Evolutionary conservation across 2,329 filamentous ascomycete species (phyloP).

Genomic region (Sporothrix mexicana): DNA sequence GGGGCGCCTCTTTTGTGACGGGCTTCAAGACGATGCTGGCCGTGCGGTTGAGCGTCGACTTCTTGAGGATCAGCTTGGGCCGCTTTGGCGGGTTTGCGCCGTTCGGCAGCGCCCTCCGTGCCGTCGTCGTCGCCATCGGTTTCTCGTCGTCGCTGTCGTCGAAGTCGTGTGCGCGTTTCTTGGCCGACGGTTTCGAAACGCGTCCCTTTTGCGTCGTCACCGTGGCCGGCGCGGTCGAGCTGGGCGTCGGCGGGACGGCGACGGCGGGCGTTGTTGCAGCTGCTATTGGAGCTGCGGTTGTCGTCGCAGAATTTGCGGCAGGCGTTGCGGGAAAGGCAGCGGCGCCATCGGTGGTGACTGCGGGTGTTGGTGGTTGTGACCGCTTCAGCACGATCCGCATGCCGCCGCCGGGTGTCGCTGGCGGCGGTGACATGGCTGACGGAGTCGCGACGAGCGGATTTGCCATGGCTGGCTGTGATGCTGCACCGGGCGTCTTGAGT

Average conservation of each 20-base stretch:
- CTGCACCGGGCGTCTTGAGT: slow-evolving; percentile 32
- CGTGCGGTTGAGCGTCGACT: slow-evolving; percentile 35
- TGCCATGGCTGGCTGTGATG: slow-evolving; percentile 28
- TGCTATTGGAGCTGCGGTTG: not conserved
- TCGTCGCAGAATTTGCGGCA: not conserved
- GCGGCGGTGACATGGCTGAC: slow-evolving; percentile 37
- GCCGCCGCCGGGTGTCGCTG: slow-evolving; percentile 37
- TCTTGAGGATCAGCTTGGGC: slow-evolving; percentile 57
- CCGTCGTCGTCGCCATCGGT: not conserved
- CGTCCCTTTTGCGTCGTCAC: slow-evolving; percentile 65
- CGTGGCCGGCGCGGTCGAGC: slow-evolving; percentile 34
- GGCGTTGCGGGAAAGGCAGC: not conserved
- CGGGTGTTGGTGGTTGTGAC: slow-evolving; percentile 43
- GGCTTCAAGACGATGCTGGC: slow-evolving; percentile 49
- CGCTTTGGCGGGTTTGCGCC: slow-evolving; percentile 51
- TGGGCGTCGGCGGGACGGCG: slow-evolving; percentile 20
- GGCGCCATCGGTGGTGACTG: slow-evolving; percentile 41
- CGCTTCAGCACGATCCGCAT: slow-evolving; percentile 41
- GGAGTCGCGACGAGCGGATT: slow-evolving; percentile 35
- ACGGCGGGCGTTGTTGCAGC: not conserved
- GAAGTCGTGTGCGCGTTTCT: slow-evolving; percentile 66
- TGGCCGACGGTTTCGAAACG: slow-evolving; percentile 64
- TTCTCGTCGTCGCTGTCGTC: slow-evolving; percentile 55
- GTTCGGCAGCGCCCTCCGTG: slow-evolving; percentile 39
- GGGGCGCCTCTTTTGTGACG: slow-evolving; percentile 62